Conservation (phyloP, 2,329 filamentous ascomycete genomes). For the Aspergillus pseudonomiae region DNA sequence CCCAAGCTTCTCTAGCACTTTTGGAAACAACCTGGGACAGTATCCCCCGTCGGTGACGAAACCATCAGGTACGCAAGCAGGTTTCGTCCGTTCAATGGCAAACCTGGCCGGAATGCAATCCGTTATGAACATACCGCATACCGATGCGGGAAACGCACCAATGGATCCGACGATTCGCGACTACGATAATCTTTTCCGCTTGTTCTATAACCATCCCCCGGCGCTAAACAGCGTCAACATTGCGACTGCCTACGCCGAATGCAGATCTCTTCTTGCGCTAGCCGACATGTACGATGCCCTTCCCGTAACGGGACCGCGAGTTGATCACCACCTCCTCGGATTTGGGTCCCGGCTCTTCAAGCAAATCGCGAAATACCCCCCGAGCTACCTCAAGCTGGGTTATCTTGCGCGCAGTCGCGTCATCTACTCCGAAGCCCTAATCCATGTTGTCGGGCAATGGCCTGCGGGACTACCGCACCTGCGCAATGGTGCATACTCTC, state of each 20-base stretch:
- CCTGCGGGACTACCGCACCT: slow-evolving; percentile 78
- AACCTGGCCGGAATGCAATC: slow-evolving; percentile 67
- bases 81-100: slow-evolving; percentile 86
- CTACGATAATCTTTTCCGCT: slow-evolving; percentile 93
- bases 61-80: slow-evolving; percentile 61
- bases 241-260: slow-evolving; percentile 88
- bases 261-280: slow-evolving; percentile 82
- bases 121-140: slow-evolving; percentile 53
- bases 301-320: slow-evolving; percentile 80
- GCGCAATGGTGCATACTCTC: slow-evolving; percentile 55
- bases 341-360: slow-evolving; percentile 92
- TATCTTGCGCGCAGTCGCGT: slow-evolving; percentile 82
- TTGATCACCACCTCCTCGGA: slow-evolving; percentile 90
- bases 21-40: slow-evolving; percentile 53
- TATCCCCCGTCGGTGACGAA: slow-evolving; percentile 64
- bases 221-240: slow-evolving; percentile 83
- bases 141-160: slow-evolving; percentile 61
- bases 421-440: slow-evolving; percentile 83
- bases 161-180: slow-evolving; percentile 78
- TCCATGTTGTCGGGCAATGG: slow-evolving; percentile 95
- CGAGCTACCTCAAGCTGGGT: slow-evolving; percentile 86
- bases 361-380: slow-evolving; percentile 94
- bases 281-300: slow-evolving; percentile 96
- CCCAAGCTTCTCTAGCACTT: slow-evolving; percentile 54
- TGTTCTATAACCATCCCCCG: slow-evolving; percentile 93